Evolutionary conservation across 192 early-diverging fungal genomes (phyloP), one percentile per base, ranked within the genome.

Genomic region (Coemansia reversa): DNA sequence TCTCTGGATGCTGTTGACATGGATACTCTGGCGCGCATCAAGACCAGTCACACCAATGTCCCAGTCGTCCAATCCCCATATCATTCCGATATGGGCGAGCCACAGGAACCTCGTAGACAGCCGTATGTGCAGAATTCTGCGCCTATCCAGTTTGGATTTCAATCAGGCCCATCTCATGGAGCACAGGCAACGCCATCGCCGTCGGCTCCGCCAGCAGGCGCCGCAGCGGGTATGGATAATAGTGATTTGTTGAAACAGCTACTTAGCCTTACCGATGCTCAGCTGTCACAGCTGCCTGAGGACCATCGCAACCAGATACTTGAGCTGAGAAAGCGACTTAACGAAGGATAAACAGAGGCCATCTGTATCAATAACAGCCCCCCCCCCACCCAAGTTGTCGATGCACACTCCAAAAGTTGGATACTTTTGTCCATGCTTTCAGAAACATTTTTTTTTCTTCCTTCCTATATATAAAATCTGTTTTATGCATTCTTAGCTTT

Each of bases 221-320:
- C 30, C 5, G 29, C 48, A 35, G 19, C 27, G 23, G 42, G 11
- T 30, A 45, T 61, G 48, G 66, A 77, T n/a, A 73, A 79, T 74
- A 80, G 88, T 42, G 87, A 89, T 65, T 67, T 93, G 27, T 64
- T 96, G 18, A 80, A 90, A 66, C 91, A 94, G 70, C 84, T 96
- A 5, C 60, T 96, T 22, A 89, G 87, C 53, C 76, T 96, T 30
- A 90, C 92, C 0, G 87, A 87, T 29, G 92, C 90, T 7, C 91
- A 96, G 69, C 87, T 96, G 61, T 83, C 85, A 27, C 78, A 85
- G 22, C 71, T 96, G 33, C 92, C 93, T 19, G 79, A 89, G 55
- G 92, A 91, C 20, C 89, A 94, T 57, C 83, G 88, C 14, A 82
- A 87, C 23, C 84, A 92, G 54, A 86, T 94, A 14, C 63, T 91